Evolutionary conservation across 2,329 filamentous ascomycete species (phyloP), one percentile per base, ranked within the genome.

Genomic region (Paramyrothecium sp.): DNA sequence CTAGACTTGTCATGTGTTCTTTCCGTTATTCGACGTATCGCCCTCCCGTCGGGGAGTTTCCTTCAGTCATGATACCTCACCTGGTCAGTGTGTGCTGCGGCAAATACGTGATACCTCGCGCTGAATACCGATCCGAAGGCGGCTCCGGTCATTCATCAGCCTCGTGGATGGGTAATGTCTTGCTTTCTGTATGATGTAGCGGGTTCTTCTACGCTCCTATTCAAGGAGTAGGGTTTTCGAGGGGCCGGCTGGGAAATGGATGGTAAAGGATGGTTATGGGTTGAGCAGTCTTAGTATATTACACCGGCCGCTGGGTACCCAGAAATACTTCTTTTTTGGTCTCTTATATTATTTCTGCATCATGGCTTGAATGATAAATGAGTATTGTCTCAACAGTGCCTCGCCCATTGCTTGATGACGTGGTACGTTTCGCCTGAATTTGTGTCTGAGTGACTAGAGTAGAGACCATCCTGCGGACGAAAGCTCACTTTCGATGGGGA

Each of bases 1-100:
- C 56, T 56, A 48, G 51, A 52, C 58, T 55, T 61, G 47, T 60
- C 56, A 38, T 51, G 41, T 49, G 44, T 54, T 52, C 23, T 57
- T 51, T 30, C 26, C 49, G 12, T 53, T 48, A 16, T 44, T 44
- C 38, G 26, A n/a, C 46, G n/a, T 41, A 41, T 51, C 7, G 17
- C 11, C 26, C 16, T 51, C 41, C 26, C 13, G 13, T 17, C 38
- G 13, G 13, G 38, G 38, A 16, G 38, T 44, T 44, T 16, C 38
- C 13, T 44, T 44, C 5, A 19, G 38, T 44, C 38, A 7, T 19
- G 38, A 44, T 44, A 44, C 38, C 38, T 44, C 38, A 44, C 38
- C n/a, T 44, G 38, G 38, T 19, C 38, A 44, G 38, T 16, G 38
- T 44, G 38, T 19, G 38, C n/a, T 44, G 13, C 38, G 38, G 26